Evolutionary conservation across 306 rosid genomes (phyloP).

Genomic region (Nissolia schottii): DNA sequence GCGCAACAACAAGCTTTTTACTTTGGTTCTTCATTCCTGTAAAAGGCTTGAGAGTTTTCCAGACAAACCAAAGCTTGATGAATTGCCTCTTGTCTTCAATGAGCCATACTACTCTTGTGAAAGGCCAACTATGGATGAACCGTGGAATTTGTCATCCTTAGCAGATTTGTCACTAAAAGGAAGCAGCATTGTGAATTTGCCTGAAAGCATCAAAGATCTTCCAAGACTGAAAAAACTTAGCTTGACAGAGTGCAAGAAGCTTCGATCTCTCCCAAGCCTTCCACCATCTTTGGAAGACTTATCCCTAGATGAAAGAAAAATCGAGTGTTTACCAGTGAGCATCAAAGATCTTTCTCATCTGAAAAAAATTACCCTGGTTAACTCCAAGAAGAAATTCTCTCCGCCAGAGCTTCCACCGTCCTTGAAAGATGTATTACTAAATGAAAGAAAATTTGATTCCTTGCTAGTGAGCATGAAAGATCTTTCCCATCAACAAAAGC

Average conservation of each 20-base stretch:
- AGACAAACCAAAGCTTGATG: conserved; percentile 10
- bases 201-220: conserved; percentile 17
- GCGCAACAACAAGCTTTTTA: conserved; percentile 19
- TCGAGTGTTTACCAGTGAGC: conserved; percentile 6
- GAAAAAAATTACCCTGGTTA: conserved; percentile 5
- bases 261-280: conserved; percentile 12
- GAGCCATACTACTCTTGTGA: conserved; percentile 1
- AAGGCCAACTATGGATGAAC: neutral
- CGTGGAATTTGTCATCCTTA: conserved; percentile 20
- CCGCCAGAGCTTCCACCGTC: conserved; percentile 8
- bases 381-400: neutral
- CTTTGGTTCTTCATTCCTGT: conserved; percentile 25
- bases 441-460: neutral
- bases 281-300: conserved; percentile 26
- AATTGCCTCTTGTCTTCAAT: neutral
- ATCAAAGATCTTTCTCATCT: conserved; percentile 16
- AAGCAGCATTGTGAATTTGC: conserved; percentile 22
- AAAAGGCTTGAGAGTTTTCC: conserved; percentile 17
- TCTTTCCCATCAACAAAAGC: conserved; percentile 4
- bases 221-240: conserved; percentile 17
- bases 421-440: neutral
- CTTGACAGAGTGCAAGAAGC: conserved; percentile 12
- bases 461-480: conserved; percentile 4
- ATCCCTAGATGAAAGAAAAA: conserved; percentile 17
- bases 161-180: conserved; percentile 1